Percentiles rank a stretch among this genome's conserved stretches.
Evolutionary conservation across 2,329 filamentous ascomycete species (phyloP).

Genomic region (Colletotrichum cordylinicola): DNA sequence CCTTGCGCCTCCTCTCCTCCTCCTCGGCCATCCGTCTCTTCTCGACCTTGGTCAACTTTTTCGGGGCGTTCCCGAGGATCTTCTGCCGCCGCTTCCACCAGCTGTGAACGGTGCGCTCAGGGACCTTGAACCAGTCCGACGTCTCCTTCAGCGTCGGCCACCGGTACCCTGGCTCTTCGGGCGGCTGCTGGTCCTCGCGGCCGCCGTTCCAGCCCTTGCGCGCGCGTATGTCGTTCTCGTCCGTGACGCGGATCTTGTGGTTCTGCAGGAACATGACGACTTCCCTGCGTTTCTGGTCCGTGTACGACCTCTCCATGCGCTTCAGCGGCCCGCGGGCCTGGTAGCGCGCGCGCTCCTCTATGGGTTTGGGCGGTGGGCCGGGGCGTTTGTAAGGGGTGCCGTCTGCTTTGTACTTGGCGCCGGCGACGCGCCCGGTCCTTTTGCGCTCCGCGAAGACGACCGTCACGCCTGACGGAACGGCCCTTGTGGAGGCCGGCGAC

Average conservation of each 20-base stretch:
- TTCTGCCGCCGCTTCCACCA: not conserved
- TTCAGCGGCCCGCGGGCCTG: not conserved
- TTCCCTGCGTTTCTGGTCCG: not conserved
- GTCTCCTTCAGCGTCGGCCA: not conserved
- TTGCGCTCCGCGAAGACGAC: not conserved
- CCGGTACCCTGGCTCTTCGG: not conserved
- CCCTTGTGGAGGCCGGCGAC: not conserved
- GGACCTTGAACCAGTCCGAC: constrained; percentile 1
- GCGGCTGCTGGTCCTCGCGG: not conserved
- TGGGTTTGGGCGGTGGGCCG: not conserved
- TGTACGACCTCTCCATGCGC: not conserved
- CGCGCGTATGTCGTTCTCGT: not conserved
- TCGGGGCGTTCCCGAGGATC: not conserved
- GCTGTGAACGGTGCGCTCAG: constrained; percentile 1
- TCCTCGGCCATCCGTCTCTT: not conserved
- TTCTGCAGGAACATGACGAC: not conserved
- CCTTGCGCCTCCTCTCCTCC: not conserved
- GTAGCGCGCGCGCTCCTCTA: not conserved
- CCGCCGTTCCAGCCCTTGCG: not conserved
- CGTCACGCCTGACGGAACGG: not conserved
- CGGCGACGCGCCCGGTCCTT: not conserved
- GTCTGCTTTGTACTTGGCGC: constrained; percentile 2
- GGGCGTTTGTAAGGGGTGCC: not conserved
- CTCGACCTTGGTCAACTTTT: not conserved
- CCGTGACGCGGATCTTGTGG: not conserved